Evolutionary conservation across 306 rosid species (phyloP), one percentile per base, ranked within the genome.

Genomic region (Quercus alba): DNA sequence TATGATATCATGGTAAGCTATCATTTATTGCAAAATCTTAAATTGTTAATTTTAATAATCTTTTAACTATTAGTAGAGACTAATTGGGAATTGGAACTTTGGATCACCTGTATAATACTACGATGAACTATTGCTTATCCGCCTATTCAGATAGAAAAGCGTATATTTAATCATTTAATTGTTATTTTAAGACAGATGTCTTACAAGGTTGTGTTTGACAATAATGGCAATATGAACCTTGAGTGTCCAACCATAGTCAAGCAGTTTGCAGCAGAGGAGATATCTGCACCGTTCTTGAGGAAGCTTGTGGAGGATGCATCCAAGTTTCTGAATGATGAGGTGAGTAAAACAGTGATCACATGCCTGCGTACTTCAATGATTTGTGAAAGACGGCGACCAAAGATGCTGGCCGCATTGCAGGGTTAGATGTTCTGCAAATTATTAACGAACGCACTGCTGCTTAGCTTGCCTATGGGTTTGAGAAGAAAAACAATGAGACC

Each of bases 251-350:
- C 90, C 21, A 87, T 90, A n/a, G 95, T 92, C 20, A 94, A 90
- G 35, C 86, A 88, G 74, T 91, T 94, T 52, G 98, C 97, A 2
- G 93, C 97, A 2, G 97, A 94, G 77, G 97, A 93, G 75, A 94
- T 94, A 57, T 94, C 98, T 1, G 98, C 98, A 1, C 97, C 88
- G 97, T 97, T 94, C 69, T 81, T 95, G 89, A 89, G 99, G 76
- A 95, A 95, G 96, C 97, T 95, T 64, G 99, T 95, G 54, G 99
- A 95, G 67, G 99, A 95, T 73, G 99, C 97, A 74, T 95, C 98
- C 0, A 95, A 95, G 86, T 95, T 95, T 82, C 81, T 95, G 88
- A 95, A 90, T 70, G 98, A 95, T 77, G 89, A 91, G 84, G 98
- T 93, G 13, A 95, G 93, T 6, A 95, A 95, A 81, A 97, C 96